Percentiles rank a stretch among this genome's conserved stretches.
These are phyloP conservation scores for Lachancea sp. DNA, from an alignment of 805 yeast species.

Conservation along the genomic window DNA sequence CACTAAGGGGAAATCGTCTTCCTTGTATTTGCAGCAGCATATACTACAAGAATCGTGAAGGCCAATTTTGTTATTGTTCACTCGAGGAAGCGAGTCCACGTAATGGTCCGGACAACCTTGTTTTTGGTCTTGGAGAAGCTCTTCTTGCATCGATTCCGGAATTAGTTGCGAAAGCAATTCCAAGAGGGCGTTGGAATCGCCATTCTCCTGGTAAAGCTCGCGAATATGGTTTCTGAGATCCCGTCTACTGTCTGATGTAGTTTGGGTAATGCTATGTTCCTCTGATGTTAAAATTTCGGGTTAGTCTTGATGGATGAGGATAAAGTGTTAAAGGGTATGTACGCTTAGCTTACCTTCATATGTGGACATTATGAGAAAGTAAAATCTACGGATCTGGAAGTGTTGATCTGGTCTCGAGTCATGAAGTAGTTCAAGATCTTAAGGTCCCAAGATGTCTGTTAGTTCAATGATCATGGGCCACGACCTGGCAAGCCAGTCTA, in stretches of 20 bases:
- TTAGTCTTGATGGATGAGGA: background rate
- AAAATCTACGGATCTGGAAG: too few relatives aligned
- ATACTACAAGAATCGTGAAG: constrained; percentile 70
- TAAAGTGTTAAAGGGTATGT: too few relatives aligned
- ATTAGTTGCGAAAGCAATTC: constrained; percentile 14
- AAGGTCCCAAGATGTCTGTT: too few relatives aligned
- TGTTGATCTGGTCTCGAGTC: too few relatives aligned
- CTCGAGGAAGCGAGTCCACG: constrained; percentile 72
- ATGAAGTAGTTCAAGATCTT: too few relatives aligned
- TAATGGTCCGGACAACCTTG: constrained; percentile 58
- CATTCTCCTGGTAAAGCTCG: constrained; percentile 15
- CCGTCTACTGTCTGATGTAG: constrained; percentile 13
- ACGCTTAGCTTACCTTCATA: constrained; percentile 35
- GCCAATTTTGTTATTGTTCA: constrained; percentile 40
- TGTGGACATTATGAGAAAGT: constrained; percentile 31
- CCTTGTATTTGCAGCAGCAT: constrained; percentile 65
- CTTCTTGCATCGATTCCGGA: constrained; percentile 24
- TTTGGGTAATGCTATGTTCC: constrained; percentile 20
- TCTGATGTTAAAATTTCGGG: constrained; percentile 14
- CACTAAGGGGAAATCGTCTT: constrained; percentile 72
- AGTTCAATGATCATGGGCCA: too few relatives aligned
- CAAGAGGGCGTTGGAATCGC: constrained; percentile 10
- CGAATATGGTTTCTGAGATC: constrained; percentile 21
- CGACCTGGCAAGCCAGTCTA: too few relatives aligned
- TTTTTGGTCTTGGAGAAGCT: constrained; percentile 23